A percentile compares a stretch with the other conserved stretches of the same genome.
Conservation (phyloP, 1,284 basidiomycete species). For the Ceratorhiza oryzae-sativae region DNA sequence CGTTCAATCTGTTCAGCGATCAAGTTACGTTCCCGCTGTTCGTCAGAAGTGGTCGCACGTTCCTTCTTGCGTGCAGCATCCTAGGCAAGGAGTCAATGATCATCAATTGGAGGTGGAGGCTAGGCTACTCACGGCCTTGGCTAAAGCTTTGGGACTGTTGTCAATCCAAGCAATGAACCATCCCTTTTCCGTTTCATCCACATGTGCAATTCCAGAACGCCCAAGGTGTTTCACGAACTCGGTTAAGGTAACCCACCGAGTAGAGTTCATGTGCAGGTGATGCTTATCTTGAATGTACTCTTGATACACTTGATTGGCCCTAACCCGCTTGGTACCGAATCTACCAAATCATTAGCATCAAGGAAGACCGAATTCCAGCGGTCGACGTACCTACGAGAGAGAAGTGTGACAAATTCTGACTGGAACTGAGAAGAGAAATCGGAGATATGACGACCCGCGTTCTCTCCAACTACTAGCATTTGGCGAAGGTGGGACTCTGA, state of each 20-base stretch:
- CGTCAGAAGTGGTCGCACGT: conserved; percentile 88
- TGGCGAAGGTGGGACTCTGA: conserved; percentile 92
- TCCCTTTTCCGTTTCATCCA: conserved; percentile 98
- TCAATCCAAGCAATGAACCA: conserved; percentile 99
- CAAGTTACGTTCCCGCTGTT: conserved; percentile 88
- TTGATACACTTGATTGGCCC: conserved; percentile 96
- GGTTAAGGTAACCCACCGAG: conserved; percentile 94
- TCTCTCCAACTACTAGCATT: conserved; percentile 94
- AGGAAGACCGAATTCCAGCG: background rate
- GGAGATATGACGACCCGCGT: conserved; percentile 89
- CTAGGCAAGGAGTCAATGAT: conserved; percentile 52
- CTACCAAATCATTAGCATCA: conserved; percentile 52
- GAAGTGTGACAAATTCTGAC: conserved; percentile 86
- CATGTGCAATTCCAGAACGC: conserved; percentile 83
- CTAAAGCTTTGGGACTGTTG: conserved; percentile 90
- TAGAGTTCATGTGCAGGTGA: conserved; percentile 98
- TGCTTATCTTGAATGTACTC: conserved; percentile 96
- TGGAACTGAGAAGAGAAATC: conserved; percentile 92
- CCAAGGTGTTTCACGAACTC: conserved; percentile 95
- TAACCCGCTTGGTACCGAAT: conserved; percentile 91
- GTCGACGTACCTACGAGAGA: conserved; percentile 74
- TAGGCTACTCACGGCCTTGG: conserved; percentile 72
- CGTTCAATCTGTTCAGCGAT: conserved; percentile 95
- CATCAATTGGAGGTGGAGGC: background rate
- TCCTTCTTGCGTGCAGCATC: conserved; percentile 93